Conservation (phyloP, 106 monocot species). For the Chionographis japonica region DNA sequence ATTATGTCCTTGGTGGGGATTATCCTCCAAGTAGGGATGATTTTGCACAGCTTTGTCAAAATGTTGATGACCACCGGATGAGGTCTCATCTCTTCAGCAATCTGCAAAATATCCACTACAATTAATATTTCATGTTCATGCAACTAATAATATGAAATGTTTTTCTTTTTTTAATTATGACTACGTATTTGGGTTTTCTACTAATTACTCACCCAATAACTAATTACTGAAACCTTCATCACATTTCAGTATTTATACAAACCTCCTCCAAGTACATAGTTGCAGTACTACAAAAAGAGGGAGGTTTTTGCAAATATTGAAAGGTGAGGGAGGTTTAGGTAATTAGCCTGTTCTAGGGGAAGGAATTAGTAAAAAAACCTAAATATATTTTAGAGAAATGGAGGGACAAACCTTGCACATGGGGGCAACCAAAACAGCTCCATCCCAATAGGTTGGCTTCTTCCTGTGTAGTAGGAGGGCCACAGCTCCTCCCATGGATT, state of each 20-base stretch:
- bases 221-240: no score
- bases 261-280: no score
- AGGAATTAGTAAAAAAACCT: no score
- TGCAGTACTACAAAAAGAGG: no score
- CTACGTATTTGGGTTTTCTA: no score
- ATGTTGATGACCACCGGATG: constrained; percentile 41
- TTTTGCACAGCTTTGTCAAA: constrained; percentile 16
- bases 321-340: no score
- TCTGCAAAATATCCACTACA: constrained; percentile 14
- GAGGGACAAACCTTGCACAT: constrained; percentile 56
- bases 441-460: constrained; percentile 45
- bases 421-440: constrained; percentile 63
- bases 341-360: no score
- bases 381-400: not conserved
- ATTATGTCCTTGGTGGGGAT: constrained; percentile 51
- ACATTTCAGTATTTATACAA: no score
- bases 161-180: no score
- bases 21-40: constrained; percentile 60
- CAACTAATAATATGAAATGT: not conserved
- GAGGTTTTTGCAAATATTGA: no score
- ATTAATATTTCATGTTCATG: not conserved
- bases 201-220: no score
- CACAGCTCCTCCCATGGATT: constrained; percentile 79
- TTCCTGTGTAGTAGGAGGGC: constrained; percentile 42
- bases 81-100: constrained; percentile 63